Evolutionary conservation across 2,329 filamentous ascomycete genomes (phyloP).

Genomic region (Aspergillus costaricaensis): DNA sequence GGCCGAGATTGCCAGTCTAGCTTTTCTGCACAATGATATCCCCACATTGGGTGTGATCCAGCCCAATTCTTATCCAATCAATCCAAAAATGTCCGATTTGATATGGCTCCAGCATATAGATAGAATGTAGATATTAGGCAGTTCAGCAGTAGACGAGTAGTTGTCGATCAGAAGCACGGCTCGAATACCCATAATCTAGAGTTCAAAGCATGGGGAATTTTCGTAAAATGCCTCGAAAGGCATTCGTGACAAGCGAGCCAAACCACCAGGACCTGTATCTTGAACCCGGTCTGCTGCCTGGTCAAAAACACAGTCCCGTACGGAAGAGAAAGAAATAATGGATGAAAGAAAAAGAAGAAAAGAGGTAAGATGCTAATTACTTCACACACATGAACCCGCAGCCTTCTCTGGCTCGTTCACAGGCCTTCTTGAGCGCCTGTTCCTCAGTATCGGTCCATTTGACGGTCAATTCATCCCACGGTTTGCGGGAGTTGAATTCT

Average conservation of each 20-base stretch:
- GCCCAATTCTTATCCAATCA: neutral
- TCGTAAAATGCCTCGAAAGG: neutral
- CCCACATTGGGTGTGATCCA: neutral
- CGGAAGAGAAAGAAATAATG: neutral
- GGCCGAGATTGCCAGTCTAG: neutral
- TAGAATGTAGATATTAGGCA: neutral
- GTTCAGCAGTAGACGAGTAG: neutral
- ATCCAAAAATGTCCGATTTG: neutral
- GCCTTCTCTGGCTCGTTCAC: conserved; percentile 58
- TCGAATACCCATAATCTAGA: too few relatives aligned
- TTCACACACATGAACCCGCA: conserved; percentile 62
- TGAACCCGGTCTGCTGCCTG: neutral
- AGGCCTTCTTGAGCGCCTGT: conserved; percentile 59
- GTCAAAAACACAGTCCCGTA: neutral
- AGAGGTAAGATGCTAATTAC: conserved; percentile 33
- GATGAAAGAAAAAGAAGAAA: neutral
- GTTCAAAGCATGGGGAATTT: neutral
- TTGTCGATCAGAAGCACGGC: neutral
- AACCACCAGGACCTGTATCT: neutral
- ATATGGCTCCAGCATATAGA: neutral
- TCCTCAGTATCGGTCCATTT: conserved; percentile 67
- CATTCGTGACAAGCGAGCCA: neutral
- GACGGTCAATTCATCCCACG: conserved; percentile 63
- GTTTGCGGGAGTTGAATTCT: conserved; percentile 60
- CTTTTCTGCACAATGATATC: neutral